A percentile compares a stretch with the other conserved stretches of the same genome.
phyloP scores from a whole-genome alignment of 257 asterid species.

The Salvia miltiorrhiza region DNA sequence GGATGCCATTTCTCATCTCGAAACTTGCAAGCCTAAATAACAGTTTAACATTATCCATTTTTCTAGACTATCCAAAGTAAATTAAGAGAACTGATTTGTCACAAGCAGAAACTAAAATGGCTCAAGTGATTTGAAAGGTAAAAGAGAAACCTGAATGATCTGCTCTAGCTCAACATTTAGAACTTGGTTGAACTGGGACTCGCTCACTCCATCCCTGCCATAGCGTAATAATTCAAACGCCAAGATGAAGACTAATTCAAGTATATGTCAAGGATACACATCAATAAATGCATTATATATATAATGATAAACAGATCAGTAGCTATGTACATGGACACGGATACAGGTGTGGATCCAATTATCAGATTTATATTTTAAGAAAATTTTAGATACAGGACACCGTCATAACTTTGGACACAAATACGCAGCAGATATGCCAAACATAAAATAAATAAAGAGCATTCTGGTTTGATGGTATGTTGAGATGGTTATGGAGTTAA shows the following conservation, averaged over 20 bases:
- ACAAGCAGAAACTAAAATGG: neutral
- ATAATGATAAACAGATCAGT: neutral
- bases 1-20: slow-evolving; percentile 53
- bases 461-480: too few relatives aligned
- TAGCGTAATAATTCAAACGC: neutral
- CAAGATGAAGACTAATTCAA: neutral
- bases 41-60: neutral
- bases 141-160: slow-evolving; percentile 45
- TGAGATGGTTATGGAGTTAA: too few relatives aligned
- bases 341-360: too few relatives aligned
- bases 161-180: slow-evolving; percentile 63
- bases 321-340: too few relatives aligned
- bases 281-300: too few relatives aligned
- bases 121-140: neutral
- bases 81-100: neutral
- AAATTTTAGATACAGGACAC: too few relatives aligned
- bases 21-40: slow-evolving; percentile 60
- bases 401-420: too few relatives aligned
- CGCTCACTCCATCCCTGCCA: slow-evolving; percentile 72
- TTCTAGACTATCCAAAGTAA: neutral
- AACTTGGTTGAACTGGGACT: slow-evolving; percentile 74
- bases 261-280: neutral
- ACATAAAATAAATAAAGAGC: too few relatives aligned
- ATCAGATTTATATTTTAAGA: too few relatives aligned
- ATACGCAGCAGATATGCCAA: too few relatives aligned